Base-by-base conservation (phyloP, 345 rosid species). In the Eucalyptus pauciflora region DNA sequence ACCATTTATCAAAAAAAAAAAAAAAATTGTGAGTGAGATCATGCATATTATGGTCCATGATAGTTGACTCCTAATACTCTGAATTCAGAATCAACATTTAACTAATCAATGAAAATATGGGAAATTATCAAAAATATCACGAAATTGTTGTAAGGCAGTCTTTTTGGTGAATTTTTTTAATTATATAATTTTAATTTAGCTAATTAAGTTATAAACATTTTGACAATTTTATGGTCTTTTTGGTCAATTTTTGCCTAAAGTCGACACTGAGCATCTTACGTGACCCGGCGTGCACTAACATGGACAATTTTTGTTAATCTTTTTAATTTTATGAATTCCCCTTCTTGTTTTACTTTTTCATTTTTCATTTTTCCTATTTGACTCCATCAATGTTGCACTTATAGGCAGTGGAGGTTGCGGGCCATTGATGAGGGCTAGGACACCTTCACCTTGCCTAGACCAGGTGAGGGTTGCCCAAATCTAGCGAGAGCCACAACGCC, bases 241-340 rank as follows among this genome's bases (percentile, higher is more conserved):
- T 29, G 2, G 4, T 62, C 18, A n/a, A 31, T 15, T 31, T 64
- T 64, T 7, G 37, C 9, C 37, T 7, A 4, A 64, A 62, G 31
- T 62, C 17, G 17, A 64, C 37, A n/a, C 3, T 4, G 0, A 64
- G 37, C 2, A 13, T 14, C 37, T 14, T n/a, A 10, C 3, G 2
- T 64, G 76, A 16, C 20, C 0, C 3, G 0, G 4, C 3, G 4
- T 14, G 37, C 5, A 0, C 0, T n/a, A 0, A n/a, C 2, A 31
- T 64, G 20, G 10, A 64, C 3, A 17, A n/a, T 2, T 64, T 64
- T n/a, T 64, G 37, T 5, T 5, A 18, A 56, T 56, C 13, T 56
- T 56, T 22, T 22, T 56, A 56, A 56, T 56, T 10, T 56, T 24
- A 0, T 24, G 3, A 56, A 56, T 56, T 56, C 6, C 6, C 62